Conservation (phyloP, 2,329 filamentous ascomycete genomes). For the Lecanicillium sp. region DNA sequence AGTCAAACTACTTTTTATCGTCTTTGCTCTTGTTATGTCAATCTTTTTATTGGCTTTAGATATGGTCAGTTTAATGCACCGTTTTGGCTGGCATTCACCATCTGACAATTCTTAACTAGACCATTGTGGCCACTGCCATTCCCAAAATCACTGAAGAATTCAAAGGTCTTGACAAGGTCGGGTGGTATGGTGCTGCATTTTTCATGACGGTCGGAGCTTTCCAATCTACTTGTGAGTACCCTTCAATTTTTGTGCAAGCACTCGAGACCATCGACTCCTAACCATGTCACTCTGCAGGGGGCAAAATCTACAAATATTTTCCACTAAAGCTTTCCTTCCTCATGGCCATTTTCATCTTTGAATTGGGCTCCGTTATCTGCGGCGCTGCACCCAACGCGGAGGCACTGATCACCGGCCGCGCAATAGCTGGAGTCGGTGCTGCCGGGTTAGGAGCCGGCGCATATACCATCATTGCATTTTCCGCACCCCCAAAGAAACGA, state of each 20-base stretch:
- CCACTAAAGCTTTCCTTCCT: conserved; percentile 35
- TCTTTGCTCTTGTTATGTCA: conserved; percentile 11
- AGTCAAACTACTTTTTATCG: conserved; percentile 8
- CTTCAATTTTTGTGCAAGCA: neutral
- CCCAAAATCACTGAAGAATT: conserved; percentile 39
- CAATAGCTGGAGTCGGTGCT: conserved; percentile 32
- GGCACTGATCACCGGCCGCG: conserved; percentile 36
- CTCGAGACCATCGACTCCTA: no score
- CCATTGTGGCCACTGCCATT: conserved; percentile 40
- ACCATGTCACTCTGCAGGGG: no score
- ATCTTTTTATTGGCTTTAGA: conserved; percentile 11
- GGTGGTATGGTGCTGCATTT: conserved; percentile 45
- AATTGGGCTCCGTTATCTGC: conserved; percentile 39
- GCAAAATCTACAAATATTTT: conserved; percentile 36
- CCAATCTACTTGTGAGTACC: conserved; percentile 21
- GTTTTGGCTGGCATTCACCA: neutral
- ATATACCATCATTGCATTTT: conserved; percentile 36
- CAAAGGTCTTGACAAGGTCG: conserved; percentile 33
- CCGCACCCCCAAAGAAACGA: conserved; percentile 15
- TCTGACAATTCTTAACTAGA: no score
- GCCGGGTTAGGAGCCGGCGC: conserved; percentile 36
- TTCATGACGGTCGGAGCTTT: conserved; percentile 30
- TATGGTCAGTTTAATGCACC: conserved; percentile 9
- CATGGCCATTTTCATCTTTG: conserved; percentile 34
- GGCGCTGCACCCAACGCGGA: conserved; percentile 24